A percentile compares a stretch with the other conserved stretches of the same genome.
phyloP scores from a whole-genome alignment of 768 basidiomycete species.

The Pleurotus tuber-regium region DNA sequence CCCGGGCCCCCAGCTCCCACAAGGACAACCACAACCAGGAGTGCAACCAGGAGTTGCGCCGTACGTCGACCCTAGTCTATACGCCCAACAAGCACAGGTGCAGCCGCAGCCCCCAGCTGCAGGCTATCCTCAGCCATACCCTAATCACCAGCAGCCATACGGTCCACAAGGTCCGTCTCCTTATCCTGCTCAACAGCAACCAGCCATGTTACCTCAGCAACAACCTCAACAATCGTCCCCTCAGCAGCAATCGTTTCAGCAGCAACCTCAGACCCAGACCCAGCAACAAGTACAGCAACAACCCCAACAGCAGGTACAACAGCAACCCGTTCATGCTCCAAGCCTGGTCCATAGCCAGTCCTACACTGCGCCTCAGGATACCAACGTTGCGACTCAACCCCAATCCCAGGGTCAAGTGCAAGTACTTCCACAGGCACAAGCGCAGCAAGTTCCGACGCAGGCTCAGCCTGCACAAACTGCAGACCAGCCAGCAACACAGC shows the following conservation, averaged over 20 bases:
- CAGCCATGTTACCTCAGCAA: background rate
- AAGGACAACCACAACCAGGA: too few species aligned
- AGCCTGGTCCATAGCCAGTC: slow-evolving; percentile 12
- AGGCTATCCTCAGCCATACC: slow-evolving; percentile 31
- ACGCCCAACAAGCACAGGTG: slow-evolving; percentile 14
- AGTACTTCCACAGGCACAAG: slow-evolving; percentile 24
- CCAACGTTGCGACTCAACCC: slow-evolving; percentile 12
- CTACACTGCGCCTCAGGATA: slow-evolving; percentile 5
- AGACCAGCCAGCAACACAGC: slow-evolving; percentile 17
- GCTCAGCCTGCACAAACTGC: slow-evolving; percentile 16
- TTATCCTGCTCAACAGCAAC: slow-evolving; percentile 32
- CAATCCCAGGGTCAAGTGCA: slow-evolving; percentile 18
- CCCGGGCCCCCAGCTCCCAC: slow-evolving; percentile 17
- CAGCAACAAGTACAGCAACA: too few species aligned
- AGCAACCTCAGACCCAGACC: slow-evolving; percentile 17
- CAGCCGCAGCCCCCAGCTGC: slow-evolving; percentile 20
- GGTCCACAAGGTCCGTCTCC: slow-evolving; percentile 37
- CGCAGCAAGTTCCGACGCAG: slow-evolving; percentile 26
- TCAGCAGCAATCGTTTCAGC: slow-evolving; percentile 13
- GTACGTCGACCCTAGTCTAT: slow-evolving; percentile 21
- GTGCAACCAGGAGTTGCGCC: slow-evolving; percentile 14
- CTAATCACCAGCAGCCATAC: slow-evolving; percentile 26
- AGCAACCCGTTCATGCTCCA: slow-evolving; percentile 15
- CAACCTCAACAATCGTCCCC: background rate
- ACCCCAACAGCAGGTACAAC: slow-evolving; percentile 23